Evolutionary conservation across 1,139 yeast species (phyloP).

Genomic region (Pneumocystis jirovecii): DNA sequence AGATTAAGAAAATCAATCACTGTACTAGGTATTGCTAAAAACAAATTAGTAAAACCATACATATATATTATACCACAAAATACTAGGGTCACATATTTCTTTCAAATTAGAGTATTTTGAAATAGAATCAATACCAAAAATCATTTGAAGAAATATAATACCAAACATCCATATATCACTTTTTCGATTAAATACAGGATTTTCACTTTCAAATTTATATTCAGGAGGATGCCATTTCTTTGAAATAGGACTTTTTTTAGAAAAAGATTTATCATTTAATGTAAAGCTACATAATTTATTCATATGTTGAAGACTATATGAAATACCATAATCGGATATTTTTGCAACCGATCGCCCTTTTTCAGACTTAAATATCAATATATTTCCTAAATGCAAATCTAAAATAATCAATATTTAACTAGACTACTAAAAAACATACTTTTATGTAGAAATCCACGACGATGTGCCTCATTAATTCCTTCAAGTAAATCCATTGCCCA

Average conservation of each 20-base stretch:
- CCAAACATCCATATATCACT: conserved; percentile 93
- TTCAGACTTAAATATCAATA: conserved; percentile 31
- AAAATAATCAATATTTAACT: neutral
- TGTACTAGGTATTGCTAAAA: neutral
- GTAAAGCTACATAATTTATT: conserved; percentile 18
- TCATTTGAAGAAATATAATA: conserved; percentile 46
- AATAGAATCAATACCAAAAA: conserved; percentile 45
- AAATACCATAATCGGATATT: conserved; percentile 56
- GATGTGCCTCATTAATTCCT: conserved; percentile 69
- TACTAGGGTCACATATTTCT: neutral
- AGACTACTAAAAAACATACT: conserved; percentile 18
- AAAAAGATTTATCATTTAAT: no score
- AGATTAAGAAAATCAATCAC: neutral
- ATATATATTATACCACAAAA: neutral
- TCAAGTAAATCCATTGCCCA: conserved; percentile 84
- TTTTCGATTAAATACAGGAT: conserved; percentile 38
- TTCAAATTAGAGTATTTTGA: conserved; percentile 15
- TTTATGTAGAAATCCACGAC: conserved; percentile 63
- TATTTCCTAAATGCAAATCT: conserved; percentile 41
- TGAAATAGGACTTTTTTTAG: conserved; percentile 30
- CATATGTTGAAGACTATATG: neutral
- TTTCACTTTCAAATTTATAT: conserved; percentile 17
- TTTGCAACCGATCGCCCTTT: conserved; percentile 36
- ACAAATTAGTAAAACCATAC: neutral
- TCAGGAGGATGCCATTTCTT: neutral